A percentile compares a stretch with the other conserved stretches of the same genome.
phyloP scores from a whole-genome alignment of 768 basidiomycete genomes.

The Pulveroboletus sp. region DNA sequence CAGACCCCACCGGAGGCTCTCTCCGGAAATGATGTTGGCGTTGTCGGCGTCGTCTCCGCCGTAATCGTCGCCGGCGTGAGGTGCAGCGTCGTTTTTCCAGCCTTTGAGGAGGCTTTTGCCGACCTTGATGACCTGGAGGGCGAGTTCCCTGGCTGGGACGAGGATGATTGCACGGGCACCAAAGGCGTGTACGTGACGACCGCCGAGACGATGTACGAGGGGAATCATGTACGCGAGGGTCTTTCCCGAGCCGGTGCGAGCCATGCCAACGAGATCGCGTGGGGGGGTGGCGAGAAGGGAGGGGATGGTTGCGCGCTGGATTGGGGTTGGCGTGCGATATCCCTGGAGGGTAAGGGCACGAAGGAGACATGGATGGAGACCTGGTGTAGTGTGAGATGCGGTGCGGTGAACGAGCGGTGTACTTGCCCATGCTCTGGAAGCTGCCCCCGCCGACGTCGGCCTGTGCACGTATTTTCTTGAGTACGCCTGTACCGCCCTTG shows the following conservation, averaged over 20 bases:
- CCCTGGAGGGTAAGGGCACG: constrained; percentile 89
- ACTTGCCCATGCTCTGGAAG: constrained; percentile 93
- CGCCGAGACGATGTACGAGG: constrained; percentile 81
- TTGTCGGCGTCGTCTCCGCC: constrained; percentile 46
- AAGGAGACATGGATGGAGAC: constrained; percentile 78
- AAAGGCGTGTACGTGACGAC: constrained; percentile 73
- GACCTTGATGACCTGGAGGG: constrained; percentile 89
- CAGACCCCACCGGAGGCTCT: constrained; percentile 83
- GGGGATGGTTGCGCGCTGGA: constrained; percentile 89
- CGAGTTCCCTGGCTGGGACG: constrained; percentile 90
- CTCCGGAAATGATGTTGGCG: constrained; percentile 44
- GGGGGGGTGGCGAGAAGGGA: constrained; percentile 80
- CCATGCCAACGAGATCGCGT: constrained; percentile 95
- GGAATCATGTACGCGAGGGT: constrained; percentile 96
- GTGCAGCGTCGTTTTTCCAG: constrained; percentile 58
- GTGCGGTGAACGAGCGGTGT: neutral
- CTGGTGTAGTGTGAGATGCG: constrained; percentile 36
- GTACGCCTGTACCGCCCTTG: constrained; percentile 69
- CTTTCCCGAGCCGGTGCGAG: constrained; percentile 96
- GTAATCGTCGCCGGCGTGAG: constrained; percentile 71
- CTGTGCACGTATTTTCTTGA: constrained; percentile 75
- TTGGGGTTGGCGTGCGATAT: constrained; percentile 93
- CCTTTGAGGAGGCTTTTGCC: constrained; percentile 92
- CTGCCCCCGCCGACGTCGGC: constrained; percentile 89
- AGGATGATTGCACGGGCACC: constrained; percentile 87